Conservation (phyloP, 2,329 filamentous ascomycete species). For the Diaporthe caulivora region DNA sequence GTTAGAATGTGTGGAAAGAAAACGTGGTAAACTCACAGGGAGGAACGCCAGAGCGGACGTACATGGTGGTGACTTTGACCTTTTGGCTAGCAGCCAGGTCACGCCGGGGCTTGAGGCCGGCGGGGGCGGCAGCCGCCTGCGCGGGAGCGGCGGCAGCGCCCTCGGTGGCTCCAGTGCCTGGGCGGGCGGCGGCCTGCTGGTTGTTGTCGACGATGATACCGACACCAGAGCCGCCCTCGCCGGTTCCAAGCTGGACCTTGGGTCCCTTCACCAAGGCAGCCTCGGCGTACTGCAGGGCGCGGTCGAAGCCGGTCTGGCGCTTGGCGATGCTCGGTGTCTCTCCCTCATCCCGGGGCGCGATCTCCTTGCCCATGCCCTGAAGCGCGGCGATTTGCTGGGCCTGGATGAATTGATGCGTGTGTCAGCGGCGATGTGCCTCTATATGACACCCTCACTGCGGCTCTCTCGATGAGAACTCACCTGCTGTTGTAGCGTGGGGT, state of each 20-base stretch:
- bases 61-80: slow-evolving; percentile 61
- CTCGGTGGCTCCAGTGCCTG: slow-evolving; percentile 33
- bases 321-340: slow-evolving; percentile 50
- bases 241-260: slow-evolving; percentile 62
- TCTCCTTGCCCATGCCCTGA: slow-evolving; percentile 63
- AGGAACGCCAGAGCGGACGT: slow-evolving; percentile 58
- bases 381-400: slow-evolving; percentile 57
- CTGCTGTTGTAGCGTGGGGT: slow-evolving; percentile 52
- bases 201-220: slow-evolving; percentile 52
- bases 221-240: slow-evolving; percentile 55
- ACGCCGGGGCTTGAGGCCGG: slow-evolving; percentile 39
- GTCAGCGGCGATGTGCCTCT: slow-evolving; percentile 32
- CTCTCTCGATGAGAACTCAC: slow-evolving; percentile 43
- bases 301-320: slow-evolving; percentile 60
- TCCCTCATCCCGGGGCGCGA: slow-evolving; percentile 53
- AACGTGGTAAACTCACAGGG: slow-evolving; percentile 52
- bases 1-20: slow-evolving; percentile 21
- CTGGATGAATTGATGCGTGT: slow-evolving; percentile 41
- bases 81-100: slow-evolving; percentile 48
- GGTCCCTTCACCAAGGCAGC: slow-evolving; percentile 59
- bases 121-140: background rate
- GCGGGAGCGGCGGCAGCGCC: slow-evolving; percentile 10
- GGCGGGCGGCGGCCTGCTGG: slow-evolving; percentile 40
- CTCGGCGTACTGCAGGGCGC: slow-evolving; percentile 60
- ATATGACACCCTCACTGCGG: background rate